Evolutionary conservation across 2,329 filamentous ascomycete species (phyloP).

Genomic region (Ceratocystis lukuohia): DNA sequence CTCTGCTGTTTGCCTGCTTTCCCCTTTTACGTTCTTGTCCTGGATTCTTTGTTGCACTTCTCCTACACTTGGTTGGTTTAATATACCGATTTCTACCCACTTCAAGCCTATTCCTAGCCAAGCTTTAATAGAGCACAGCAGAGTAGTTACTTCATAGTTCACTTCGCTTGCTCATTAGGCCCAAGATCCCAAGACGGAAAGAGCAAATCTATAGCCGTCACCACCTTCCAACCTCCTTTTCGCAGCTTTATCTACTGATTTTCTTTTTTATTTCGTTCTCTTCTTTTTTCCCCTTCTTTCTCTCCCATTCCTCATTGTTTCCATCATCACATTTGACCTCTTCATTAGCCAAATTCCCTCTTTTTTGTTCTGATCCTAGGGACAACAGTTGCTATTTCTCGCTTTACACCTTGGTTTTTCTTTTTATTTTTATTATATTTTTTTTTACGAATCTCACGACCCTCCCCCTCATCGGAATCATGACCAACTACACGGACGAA

Average conservation of each 20-base stretch:
- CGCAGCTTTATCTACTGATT: background rate
- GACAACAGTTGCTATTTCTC: background rate
- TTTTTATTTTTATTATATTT: background rate
- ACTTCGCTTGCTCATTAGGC: slow-evolving; percentile 2
- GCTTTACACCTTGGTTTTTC: background rate
- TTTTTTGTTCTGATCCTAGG: background rate
- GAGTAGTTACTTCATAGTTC: background rate
- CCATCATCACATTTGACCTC: background rate
- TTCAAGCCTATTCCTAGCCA: background rate
- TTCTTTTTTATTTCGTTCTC: background rate
- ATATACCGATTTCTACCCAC: background rate
- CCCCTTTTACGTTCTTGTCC: background rate
- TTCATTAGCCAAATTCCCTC: background rate
- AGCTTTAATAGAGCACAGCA: background rate
- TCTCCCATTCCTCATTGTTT: background rate
- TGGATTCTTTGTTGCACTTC: background rate
- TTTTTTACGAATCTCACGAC: slow-evolving; percentile 4
- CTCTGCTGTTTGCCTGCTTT: background rate
- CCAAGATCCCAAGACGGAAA: slow-evolving; percentile 7
- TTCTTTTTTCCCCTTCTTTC: background rate
- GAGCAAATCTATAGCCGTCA: slow-evolving; percentile 6
- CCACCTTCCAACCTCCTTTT: slow-evolving; percentile 12
- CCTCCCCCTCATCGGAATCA: slow-evolving; percentile 22
- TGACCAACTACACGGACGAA: slow-evolving; percentile 39
- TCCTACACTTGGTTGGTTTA: no score